Base-by-base conservation (phyloP, 1,139 yeast genomes). In the Dujonia santamariae region DNA sequence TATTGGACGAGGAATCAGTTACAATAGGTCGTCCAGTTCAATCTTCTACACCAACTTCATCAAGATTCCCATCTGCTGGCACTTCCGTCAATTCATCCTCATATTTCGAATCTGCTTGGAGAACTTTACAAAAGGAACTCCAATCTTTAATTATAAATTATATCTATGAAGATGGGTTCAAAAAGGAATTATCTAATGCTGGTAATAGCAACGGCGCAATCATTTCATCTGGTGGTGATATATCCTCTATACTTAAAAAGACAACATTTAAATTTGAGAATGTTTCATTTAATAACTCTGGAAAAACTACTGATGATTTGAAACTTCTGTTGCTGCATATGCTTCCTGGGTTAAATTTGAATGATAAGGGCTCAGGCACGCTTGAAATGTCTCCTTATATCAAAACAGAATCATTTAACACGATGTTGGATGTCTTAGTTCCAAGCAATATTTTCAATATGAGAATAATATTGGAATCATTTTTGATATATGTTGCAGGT, bases 381-480 rank as follows among this genome's bases (percentile, higher is more conserved):
- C 30, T 25, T 19, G 33, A 28, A 35, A 24, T 7, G 32, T 64
- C 80, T 0, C 78, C 80, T 4, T 82, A 75, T 47, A 73, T 84
- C 32, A 78, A 80, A 35, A 76, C 67, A 43, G 85, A 78, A 42
- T 59, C 71, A 4, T 69, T 68, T 42, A 67, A 61, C 44, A 68
- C 77, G 11, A 70, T 71, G 43, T 81, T 84, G 37, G 81, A 82
- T 40, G 74, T 83, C 1, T 63, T 90, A 28, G 85, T 85, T 1
- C 80, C 85, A 0, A 78, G 87, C 4, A 80, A 80, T 48, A 73
- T 87, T n/a, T 80, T 84, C 58, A 86, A 88, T 49, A 85, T 88
- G 81, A 73, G 94, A 44, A 74, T 85, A 3, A 73, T 87, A 19
- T 55, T 80, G 38, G 86, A 79, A 38, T 74, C 76, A 33, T 74